Evolutionary conservation across 2,329 filamentous ascomycete species (phyloP).

Genomic region (Orbilia javanica): DNA sequence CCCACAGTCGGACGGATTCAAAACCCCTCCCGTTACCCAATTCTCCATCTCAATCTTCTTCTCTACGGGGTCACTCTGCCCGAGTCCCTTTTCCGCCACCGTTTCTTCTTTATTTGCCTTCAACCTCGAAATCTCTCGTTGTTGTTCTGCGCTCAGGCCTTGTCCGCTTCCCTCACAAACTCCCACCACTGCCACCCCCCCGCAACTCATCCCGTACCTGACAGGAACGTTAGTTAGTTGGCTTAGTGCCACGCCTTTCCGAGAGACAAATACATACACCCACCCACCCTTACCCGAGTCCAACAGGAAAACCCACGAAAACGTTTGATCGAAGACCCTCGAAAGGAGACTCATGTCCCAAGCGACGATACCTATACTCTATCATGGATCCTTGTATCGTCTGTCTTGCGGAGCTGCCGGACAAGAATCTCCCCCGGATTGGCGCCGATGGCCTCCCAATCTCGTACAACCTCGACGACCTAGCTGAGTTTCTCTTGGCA

Average conservation of each 20-base stretch:
- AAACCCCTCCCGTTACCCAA: background rate
- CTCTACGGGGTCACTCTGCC: slow-evolving; percentile 10
- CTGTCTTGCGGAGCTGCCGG: slow-evolving; percentile 77
- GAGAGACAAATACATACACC: slow-evolving; percentile 11
- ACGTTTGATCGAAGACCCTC: background rate
- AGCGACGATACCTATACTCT: slow-evolving; percentile 42
- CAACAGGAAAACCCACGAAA: background rate
- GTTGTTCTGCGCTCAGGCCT: slow-evolving; percentile 44
- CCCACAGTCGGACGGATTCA: slow-evolving; percentile 12
- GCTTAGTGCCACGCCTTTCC: slow-evolving; percentile 28
- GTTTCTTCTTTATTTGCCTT: background rate
- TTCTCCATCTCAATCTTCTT: slow-evolving; percentile 5
- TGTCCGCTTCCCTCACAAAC: slow-evolving; percentile 6
- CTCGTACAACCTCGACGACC: slow-evolving; percentile 65
- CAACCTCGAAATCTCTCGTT: background rate
- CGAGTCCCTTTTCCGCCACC: background rate
- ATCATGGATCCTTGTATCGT: slow-evolving; percentile 72
- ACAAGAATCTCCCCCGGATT: slow-evolving; percentile 63
- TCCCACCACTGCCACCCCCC: background rate
- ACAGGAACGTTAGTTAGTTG: slow-evolving; percentile 38
- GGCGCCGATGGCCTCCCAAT: slow-evolving; percentile 69
- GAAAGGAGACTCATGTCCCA: slow-evolving; percentile 55
- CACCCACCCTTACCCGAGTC: background rate
- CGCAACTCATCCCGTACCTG: slow-evolving; percentile 58
- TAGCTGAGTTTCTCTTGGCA: slow-evolving; percentile 63